Evolutionary conservation across 129 eudicot species (phyloP).

Genomic region (Apium graveolens): DNA sequence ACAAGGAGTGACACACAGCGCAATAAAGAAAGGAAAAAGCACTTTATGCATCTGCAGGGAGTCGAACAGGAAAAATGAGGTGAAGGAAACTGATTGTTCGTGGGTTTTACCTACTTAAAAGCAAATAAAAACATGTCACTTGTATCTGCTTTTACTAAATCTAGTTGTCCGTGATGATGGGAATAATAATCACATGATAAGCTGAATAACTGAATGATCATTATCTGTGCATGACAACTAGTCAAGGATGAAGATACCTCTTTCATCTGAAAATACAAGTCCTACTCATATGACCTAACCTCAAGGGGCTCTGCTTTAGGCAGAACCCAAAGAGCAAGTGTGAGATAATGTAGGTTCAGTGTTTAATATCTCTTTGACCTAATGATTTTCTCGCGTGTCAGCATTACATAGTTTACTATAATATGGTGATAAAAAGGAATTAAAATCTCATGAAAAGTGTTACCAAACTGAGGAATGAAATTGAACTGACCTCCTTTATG

Average conservation of each 20-base stretch:
- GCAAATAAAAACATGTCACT: neutral
- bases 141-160: neutral
- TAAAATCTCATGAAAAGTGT: neutral
- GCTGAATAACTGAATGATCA: neutral
- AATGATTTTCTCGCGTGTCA: neutral
- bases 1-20: constrained; percentile 74
- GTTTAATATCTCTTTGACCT: neutral
- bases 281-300: neutral
- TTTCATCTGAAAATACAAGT: neutral
- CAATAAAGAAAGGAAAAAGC: constrained; percentile 69
- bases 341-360: neutral
- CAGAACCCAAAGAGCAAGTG: neutral
- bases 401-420: neutral
- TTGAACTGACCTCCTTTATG: constrained; percentile 54
- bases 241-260: neutral
- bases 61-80: constrained; percentile 5
- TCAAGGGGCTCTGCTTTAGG: neutral
- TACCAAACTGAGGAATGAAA: neutral
- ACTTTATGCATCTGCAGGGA: constrained; percentile 86
- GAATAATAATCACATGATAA: neutral
- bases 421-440: neutral
- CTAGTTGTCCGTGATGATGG: neutral
- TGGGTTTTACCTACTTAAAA: neutral
- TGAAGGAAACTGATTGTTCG: neutral
- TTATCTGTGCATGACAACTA: neutral